These are phyloP conservation scores for Albugo candida DNA, from an alignment of 352 stramenopile species.

Conservation along the genomic window DNA sequence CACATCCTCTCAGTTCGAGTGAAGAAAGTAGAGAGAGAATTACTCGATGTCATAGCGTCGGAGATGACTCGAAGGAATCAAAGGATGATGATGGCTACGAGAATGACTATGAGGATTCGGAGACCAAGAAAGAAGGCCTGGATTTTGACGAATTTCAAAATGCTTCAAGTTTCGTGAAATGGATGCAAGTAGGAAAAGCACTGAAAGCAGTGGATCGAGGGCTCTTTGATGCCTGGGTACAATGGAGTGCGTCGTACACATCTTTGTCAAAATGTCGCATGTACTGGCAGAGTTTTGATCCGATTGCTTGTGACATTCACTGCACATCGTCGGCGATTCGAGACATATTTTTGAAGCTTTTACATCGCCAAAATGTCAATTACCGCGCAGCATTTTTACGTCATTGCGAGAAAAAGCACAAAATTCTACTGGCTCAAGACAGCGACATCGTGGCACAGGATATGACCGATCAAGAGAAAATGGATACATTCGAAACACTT, in stretches of 20 bases:
- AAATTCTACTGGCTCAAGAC: slow-evolving; percentile 20
- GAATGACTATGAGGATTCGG: neutral
- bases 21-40: neutral
- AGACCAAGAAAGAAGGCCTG: too few relatives aligned
- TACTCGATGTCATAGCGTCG: too few relatives aligned
- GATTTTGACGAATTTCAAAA: slow-evolving; percentile 14
- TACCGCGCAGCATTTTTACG: slow-evolving; percentile 65
- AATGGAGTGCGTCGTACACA: slow-evolving; percentile 59
- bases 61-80: slow-evolving; percentile 7
- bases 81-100: neutral
- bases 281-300: slow-evolving; percentile 75
- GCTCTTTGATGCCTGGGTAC: slow-evolving; percentile 64
- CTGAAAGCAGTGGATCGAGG: slow-evolving; percentile 75
- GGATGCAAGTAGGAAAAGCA: slow-evolving; percentile 68
- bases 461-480: slow-evolving; percentile 33
- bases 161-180: slow-evolving; percentile 18
- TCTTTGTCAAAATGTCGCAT: slow-evolving; percentile 23
- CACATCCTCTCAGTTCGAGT: slow-evolving; percentile 14
- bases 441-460: slow-evolving; percentile 19
- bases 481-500: slow-evolving; percentile 31
- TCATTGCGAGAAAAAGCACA: slow-evolving; percentile 38
- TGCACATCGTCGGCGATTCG: slow-evolving; percentile 69
- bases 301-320: slow-evolving; percentile 76
- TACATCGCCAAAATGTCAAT: slow-evolving; percentile 74
- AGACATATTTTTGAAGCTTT: slow-evolving; percentile 81